These are phyloP conservation scores for Eucalyptus brandiana DNA, from an alignment of 345 rosid genomes.

Conservation along the genomic window DNA sequence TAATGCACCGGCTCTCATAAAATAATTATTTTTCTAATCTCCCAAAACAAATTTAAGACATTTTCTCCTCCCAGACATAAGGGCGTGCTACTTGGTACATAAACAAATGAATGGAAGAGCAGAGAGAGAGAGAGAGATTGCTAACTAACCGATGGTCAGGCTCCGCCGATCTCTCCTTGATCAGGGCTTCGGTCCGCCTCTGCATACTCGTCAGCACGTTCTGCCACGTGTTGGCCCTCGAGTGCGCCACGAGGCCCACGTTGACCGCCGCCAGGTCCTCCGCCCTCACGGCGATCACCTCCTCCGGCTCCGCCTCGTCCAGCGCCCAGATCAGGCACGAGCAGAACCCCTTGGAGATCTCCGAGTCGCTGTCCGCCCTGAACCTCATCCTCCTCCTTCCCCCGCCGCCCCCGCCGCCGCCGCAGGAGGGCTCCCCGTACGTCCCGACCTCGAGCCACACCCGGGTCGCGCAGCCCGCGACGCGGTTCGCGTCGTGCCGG, in stretches of 20 bases:
- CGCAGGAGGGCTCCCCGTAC: constrained; percentile 6
- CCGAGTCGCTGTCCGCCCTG: constrained; percentile 81
- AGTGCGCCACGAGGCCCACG: constrained; percentile 52
- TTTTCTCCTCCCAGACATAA: not conserved
- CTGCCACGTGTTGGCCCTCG: constrained; percentile 84
- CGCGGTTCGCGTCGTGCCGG: constrained; percentile 49
- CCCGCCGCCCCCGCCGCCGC: not conserved
- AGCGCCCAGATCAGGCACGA: constrained; percentile 70
- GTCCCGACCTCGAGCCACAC: constrained; percentile 62
- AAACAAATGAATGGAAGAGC: not conserved
- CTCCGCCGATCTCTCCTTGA: not conserved
- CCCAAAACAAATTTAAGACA: not conserved
- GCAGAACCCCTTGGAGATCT: constrained; percentile 72
- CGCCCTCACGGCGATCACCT: constrained; percentile 45
- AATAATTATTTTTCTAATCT: not conserved
- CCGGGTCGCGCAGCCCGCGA: constrained; percentile 77
- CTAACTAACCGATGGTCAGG: not conserved
- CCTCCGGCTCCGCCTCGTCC: constrained; percentile 73
- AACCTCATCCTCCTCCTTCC: constrained; percentile 45
- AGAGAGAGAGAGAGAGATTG: not conserved
- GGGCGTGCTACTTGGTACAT: not conserved
- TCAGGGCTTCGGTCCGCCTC: constrained; percentile 31
- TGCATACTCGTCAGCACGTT: constrained; percentile 57
- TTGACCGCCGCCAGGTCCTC: constrained; percentile 72
- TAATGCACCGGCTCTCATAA: not conserved